phyloP scores from a whole-genome alignment of 441 rosid species.

The Pelargonium citronellum region DNA sequence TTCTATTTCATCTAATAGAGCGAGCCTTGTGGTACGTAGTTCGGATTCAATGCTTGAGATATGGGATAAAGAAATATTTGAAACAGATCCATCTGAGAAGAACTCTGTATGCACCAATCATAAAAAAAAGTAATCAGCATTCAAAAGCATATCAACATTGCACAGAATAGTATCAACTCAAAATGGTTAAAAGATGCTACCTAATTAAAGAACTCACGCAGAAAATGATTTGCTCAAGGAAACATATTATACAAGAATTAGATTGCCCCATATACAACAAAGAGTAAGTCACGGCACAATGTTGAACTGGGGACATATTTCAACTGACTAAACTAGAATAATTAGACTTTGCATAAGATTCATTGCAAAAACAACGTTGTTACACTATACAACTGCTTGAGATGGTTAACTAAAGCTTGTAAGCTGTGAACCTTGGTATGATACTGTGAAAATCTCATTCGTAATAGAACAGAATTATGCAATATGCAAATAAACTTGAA shows the following conservation, averaged over 20 bases:
- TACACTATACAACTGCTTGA: neutral
- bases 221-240: neutral
- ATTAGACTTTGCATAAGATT: neutral
- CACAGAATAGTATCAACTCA: no score
- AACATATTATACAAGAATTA: neutral
- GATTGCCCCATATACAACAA: neutral
- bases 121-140: neutral
- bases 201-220: neutral
- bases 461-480: neutral
- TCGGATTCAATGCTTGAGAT: slow-evolving; percentile 18
- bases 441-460: neutral
- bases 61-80: neutral
- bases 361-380: neutral
- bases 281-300: no score
- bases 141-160: no score
- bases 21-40: slow-evolving; percentile 10
- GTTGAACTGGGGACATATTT: neutral
- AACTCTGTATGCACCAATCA: neutral
- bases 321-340: neutral
- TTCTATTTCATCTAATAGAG: slow-evolving; percentile 19
- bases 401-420: neutral
- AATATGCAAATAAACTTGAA: neutral
- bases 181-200: neutral
- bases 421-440: neutral
- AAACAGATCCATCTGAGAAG: slow-evolving; percentile 10